Evolutionary conservation across 768 basidiomycete genomes (phyloP).

Genomic region (Hortiboletus campestris): DNA sequence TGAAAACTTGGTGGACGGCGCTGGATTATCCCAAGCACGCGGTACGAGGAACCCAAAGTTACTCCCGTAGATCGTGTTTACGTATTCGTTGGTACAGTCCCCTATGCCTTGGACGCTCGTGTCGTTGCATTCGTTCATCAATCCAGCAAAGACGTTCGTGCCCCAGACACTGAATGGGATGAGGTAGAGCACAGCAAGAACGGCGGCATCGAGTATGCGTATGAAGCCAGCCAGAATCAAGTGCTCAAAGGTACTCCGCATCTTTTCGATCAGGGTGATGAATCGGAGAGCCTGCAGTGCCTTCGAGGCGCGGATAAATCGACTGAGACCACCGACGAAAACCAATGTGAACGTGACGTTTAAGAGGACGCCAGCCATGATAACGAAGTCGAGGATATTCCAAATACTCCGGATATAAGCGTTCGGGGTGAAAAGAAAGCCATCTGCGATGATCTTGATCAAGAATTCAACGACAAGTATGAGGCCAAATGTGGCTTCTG

Average conservation of each 20-base stretch:
- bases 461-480: constrained; percentile 76
- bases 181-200: constrained; percentile 89
- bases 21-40: constrained; percentile 86
- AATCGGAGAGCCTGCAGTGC: constrained; percentile 85
- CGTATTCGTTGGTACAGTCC: constrained; percentile 76
- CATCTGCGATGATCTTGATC: constrained; percentile 92
- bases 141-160: constrained; percentile 85
- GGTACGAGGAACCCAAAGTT: constrained; percentile 74
- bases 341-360: constrained; percentile 72
- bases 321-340: constrained; percentile 74
- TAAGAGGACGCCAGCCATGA: constrained; percentile 73
- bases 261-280: constrained; percentile 84
- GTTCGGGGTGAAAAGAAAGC: constrained; percentile 86
- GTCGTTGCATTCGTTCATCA: constrained; percentile 86
- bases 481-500: constrained; percentile 70
- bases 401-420: constrained; percentile 90
- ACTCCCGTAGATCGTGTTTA: constrained; percentile 56
- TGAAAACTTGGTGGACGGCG: constrained; percentile 77
- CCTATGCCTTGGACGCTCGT: constrained; percentile 43
- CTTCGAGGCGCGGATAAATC: constrained; percentile 83
- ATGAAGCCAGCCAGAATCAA: constrained; percentile 82
- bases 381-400: constrained; percentile 87
- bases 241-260: constrained; percentile 83
- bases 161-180: constrained; percentile 94
- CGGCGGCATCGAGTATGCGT: constrained; percentile 85